phyloP scores from a whole-genome alignment of 129 eudicot species.

The Saposhnikovia divaricata region DNA sequence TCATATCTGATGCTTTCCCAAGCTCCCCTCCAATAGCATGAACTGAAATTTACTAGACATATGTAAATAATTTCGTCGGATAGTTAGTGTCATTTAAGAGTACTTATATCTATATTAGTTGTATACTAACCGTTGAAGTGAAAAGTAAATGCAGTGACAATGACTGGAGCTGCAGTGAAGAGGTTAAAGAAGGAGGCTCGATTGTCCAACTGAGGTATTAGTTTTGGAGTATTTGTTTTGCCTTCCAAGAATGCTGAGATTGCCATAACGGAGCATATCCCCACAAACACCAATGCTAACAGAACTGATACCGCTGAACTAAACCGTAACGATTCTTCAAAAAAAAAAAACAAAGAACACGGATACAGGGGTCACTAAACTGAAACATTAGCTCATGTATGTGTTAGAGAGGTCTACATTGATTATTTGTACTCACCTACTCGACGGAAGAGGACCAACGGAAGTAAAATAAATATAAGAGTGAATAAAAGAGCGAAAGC shows the following conservation, averaged over 20 bases:
- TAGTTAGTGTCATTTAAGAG: neutral
- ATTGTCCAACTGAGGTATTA: constrained; percentile 53
- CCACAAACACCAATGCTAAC: constrained; percentile 82
- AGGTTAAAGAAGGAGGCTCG: constrained; percentile 71
- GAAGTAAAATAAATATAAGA: constrained; percentile 64
- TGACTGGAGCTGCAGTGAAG: constrained; percentile 86
- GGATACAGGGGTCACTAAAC: neutral
- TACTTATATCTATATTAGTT: neutral
- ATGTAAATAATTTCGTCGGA: neutral
- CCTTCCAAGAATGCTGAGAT: constrained; percentile 58
- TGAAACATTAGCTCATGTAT: neutral
- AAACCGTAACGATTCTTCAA: constrained; percentile 59
- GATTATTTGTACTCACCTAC: constrained; percentile 49
- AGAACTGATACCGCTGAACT: constrained; percentile 81
- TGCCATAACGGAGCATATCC: constrained; percentile 80
- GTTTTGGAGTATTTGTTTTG: constrained; percentile 42
- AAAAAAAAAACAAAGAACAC: neutral
- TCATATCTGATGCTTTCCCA: constrained; percentile 68
- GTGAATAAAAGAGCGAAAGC: constrained; percentile 49
- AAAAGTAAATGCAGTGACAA: constrained; percentile 94
- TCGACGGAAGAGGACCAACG: constrained; percentile 74
- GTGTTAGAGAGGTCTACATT: neutral
- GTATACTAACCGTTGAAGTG: constrained; percentile 70
- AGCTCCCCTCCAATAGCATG: constrained; percentile 86
- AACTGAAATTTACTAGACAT: constrained; percentile 30